These are phyloP conservation scores for Phaeoacremonium minimum DNA, from an alignment of 2,329 filamentous ascomycete genomes.

Conservation along the genomic window DNA sequence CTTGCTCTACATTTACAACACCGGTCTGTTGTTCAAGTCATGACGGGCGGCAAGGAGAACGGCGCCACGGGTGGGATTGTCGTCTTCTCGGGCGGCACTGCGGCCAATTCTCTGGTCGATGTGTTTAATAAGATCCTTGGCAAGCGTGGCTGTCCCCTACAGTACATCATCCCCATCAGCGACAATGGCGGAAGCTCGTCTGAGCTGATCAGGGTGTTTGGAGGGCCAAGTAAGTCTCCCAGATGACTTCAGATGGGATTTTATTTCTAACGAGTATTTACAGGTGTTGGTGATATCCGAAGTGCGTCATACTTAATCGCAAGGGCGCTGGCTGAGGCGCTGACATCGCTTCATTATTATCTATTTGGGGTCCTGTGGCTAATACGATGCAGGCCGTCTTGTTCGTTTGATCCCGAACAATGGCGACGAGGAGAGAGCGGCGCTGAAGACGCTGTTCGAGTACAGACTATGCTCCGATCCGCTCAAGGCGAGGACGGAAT, in stretches of 20 bases:
- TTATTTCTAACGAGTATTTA: conserved; percentile 3
- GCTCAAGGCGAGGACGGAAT: conserved; percentile 65
- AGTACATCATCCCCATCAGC: conserved; percentile 89
- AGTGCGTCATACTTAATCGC: conserved; percentile 58
- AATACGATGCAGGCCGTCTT: conserved; percentile 62
- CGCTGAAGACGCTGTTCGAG: conserved; percentile 83
- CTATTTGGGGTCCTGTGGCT: too few species aligned
- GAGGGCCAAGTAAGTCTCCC: conserved; percentile 68
- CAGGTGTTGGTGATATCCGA: conserved; percentile 63
- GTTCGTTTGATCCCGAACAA: conserved; percentile 81
- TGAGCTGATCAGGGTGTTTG: conserved; percentile 90
- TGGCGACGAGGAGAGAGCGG: conserved; percentile 60
- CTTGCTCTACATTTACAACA: too few species aligned
- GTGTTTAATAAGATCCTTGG: conserved; percentile 69
- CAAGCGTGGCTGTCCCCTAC: conserved; percentile 63
- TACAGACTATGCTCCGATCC: conserved; percentile 68
- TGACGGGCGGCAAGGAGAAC: too few species aligned
- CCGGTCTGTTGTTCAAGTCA: too few species aligned
- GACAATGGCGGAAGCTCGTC: conserved; percentile 95
- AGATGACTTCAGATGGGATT: not conserved
- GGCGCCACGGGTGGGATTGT: conserved; percentile 64
- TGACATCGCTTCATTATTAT: too few species aligned
- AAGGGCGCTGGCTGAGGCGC: too few species aligned
- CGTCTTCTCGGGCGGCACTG: conserved; percentile 87
- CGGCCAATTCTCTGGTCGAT: conserved; percentile 91